phyloP scores from a whole-genome alignment of 2,329 filamentous ascomycete species.

The Phaeosphaeriaceae sp. region DNA sequence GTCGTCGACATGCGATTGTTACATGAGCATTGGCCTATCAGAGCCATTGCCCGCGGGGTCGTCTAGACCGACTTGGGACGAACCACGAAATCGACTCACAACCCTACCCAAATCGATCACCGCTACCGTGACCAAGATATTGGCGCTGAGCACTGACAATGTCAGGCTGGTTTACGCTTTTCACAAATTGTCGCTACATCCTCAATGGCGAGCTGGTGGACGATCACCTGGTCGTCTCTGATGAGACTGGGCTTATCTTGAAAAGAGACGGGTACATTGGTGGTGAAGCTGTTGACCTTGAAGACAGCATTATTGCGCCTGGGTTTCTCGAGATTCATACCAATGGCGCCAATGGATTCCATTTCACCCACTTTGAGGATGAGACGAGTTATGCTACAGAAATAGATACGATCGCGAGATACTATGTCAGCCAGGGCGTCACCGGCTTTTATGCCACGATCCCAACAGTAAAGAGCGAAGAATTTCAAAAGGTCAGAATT shows the following conservation, averaged over 20 bases:
- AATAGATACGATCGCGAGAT: slow-evolving; percentile 55
- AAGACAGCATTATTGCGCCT: slow-evolving; percentile 59
- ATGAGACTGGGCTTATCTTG: slow-evolving; percentile 53
- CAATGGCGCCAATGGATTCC: slow-evolving; percentile 61
- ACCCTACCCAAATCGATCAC: slow-evolving; percentile 3
- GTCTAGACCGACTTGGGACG: slow-evolving; percentile 11
- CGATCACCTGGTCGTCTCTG: slow-evolving; percentile 54
- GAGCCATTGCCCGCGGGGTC: slow-evolving; percentile 9
- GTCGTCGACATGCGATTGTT: too few species aligned
- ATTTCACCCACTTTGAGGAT: slow-evolving; percentile 59
- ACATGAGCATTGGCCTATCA: slow-evolving; percentile 14
- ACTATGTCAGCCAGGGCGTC: slow-evolving; percentile 59
- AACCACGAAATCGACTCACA: slow-evolving; percentile 7
- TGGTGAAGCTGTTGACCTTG: slow-evolving; percentile 55
- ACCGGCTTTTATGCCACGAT: slow-evolving; percentile 62
- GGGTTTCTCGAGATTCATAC: slow-evolving; percentile 64
- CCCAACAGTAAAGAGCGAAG: slow-evolving; percentile 56
- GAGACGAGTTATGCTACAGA: slow-evolving; percentile 51
- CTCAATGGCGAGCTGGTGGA: slow-evolving; percentile 52
- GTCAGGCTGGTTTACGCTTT: slow-evolving; percentile 54
- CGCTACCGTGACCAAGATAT: slow-evolving; percentile 7
- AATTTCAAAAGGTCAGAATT: slow-evolving; percentile 52
- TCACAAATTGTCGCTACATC: slow-evolving; percentile 55
- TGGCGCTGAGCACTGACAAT: slow-evolving; percentile 25
- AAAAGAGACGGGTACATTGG: slow-evolving; percentile 53